Evolutionary conservation across 805 yeast genomes (phyloP).

Genomic region (Wickerhamiella galacta): DNA sequence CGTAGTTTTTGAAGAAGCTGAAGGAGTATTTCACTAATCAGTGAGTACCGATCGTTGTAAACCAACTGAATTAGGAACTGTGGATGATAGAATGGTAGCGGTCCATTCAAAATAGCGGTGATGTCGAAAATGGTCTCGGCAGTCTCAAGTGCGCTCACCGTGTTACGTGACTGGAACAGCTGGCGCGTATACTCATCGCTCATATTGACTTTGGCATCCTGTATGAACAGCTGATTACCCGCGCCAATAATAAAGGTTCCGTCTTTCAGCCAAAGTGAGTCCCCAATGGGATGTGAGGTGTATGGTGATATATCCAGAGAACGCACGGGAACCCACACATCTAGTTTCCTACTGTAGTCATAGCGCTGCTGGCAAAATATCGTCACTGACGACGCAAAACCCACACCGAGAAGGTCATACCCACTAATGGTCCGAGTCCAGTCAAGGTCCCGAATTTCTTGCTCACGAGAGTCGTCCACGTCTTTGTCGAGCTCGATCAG

Average conservation of each 20-base stretch:
- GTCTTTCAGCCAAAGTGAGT: constrained; percentile 68
- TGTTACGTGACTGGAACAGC: constrained; percentile 38
- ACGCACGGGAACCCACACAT: constrained; percentile 63
- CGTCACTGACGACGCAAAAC: constrained; percentile 45
- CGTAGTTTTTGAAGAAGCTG: constrained; percentile 32
- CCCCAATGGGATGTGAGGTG: constrained; percentile 74
- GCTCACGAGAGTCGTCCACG: constrained; percentile 29
- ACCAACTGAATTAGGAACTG: constrained; percentile 69
- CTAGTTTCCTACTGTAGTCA: constrained; percentile 69
- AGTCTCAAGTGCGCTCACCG: constrained; percentile 9
- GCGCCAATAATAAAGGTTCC: constrained; percentile 71
- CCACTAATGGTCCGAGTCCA: constrained; percentile 62
- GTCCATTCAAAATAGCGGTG: constrained; percentile 70
- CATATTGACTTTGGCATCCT: constrained; percentile 50
- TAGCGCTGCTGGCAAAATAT: constrained; percentile 70
- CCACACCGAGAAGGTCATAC: constrained; percentile 65
- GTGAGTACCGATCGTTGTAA: constrained; percentile 39
- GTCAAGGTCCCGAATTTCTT: constrained; percentile 51
- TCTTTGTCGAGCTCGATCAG: constrained; percentile 58
- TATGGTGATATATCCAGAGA: constrained; percentile 50
- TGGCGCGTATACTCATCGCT: constrained; percentile 34
- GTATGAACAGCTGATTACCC: constrained; percentile 77
- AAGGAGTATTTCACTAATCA: constrained; percentile 42
- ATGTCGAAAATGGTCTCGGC: constrained; percentile 38
- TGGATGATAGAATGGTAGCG: constrained; percentile 81